phyloP scores from a whole-genome alignment of 768 basidiomycete genomes.

The Rickenella mellea region DNA sequence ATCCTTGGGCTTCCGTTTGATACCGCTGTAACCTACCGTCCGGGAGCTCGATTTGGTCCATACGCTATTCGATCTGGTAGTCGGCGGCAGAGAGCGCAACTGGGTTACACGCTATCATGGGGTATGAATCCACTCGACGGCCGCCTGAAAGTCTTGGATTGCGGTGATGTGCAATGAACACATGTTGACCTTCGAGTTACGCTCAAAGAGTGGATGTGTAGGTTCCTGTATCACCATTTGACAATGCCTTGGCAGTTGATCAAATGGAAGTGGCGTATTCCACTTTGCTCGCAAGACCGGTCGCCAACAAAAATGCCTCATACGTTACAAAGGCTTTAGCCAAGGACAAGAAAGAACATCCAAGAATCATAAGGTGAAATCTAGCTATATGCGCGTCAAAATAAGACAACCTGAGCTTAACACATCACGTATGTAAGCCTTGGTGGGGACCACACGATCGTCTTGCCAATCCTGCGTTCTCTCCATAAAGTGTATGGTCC shows the following conservation, averaged over 20 bases:
- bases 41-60: conserved; percentile 82
- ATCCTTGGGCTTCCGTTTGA: conserved; percentile 63
- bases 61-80: conserved; percentile 77
- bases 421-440: conserved; percentile 14
- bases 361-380: conserved; percentile 56
- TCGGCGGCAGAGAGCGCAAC: conserved; percentile 50
- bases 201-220: conserved; percentile 14
- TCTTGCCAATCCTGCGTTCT: conserved; percentile 76
- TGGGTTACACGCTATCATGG: conserved; percentile 68
- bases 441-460: conserved; percentile 88
- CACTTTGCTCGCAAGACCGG: conserved; percentile 55
- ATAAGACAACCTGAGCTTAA: conserved; percentile 16
- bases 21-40: conserved; percentile 26
- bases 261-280: conserved; percentile 84
- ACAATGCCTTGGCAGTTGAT: conserved; percentile 74
- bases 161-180: conserved; percentile 64
- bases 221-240: conserved; percentile 74
- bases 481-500: conserved; percentile 74
- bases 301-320: conserved; percentile 14
- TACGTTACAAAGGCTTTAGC: conserved; percentile 26
- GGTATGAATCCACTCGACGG: conserved; percentile 51
- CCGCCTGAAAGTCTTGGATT: conserved; percentile 61
- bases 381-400: background rate
- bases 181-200: no score
- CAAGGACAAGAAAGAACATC: conserved; percentile 56